phyloP scores from a whole-genome alignment of 176 grass and related monocot species.

The Ananas comosus region DNA sequence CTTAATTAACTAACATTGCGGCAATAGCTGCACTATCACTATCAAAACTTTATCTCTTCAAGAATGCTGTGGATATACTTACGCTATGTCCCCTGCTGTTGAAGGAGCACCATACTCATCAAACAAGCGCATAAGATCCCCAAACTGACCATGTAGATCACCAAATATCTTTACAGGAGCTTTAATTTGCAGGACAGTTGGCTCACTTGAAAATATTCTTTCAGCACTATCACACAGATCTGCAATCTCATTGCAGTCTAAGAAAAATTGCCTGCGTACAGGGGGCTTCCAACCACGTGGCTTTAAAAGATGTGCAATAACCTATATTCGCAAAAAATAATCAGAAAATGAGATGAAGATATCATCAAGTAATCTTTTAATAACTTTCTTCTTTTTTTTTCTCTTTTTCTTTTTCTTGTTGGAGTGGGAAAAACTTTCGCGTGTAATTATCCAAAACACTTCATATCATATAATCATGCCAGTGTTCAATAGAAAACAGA shows the following conservation, averaged over 20 bases:
- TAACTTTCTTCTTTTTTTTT: too few species aligned
- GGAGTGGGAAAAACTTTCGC: too few species aligned
- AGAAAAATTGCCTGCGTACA: slow-evolving; percentile 88
- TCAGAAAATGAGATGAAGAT: neutral
- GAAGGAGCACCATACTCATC: slow-evolving; percentile 98
- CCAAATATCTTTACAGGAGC: slow-evolving; percentile 99
- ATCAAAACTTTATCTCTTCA: neutral
- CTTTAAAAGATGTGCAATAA: slow-evolving; percentile 84
- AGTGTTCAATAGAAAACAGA: neutral
- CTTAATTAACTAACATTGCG: neutral
- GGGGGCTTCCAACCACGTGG: slow-evolving; percentile 98
- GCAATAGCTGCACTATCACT: neutral
- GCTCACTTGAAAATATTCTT: slow-evolving; percentile 90
- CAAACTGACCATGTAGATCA: slow-evolving; percentile 98
- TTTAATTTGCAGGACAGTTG: slow-evolving; percentile 87
- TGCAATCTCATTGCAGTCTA: slow-evolving; percentile 99
- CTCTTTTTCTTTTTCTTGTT: too few species aligned
- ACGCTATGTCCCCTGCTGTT: slow-evolving; percentile 95
- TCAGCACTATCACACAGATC: slow-evolving; percentile 88
- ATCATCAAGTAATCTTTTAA: too few species aligned
- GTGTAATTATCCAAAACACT: neutral
- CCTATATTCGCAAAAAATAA: slow-evolving; percentile 34
- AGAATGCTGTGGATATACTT: slow-evolving; percentile 21
- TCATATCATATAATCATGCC: slow-evolving; percentile 4
- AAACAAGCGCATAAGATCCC: slow-evolving; percentile 96